Percentiles rank a stretch among this genome's conserved stretches.
Evolutionary conservation across 1,284 basidiomycete genomes (phyloP).

Genomic region (Ustilago vetiveriae): DNA sequence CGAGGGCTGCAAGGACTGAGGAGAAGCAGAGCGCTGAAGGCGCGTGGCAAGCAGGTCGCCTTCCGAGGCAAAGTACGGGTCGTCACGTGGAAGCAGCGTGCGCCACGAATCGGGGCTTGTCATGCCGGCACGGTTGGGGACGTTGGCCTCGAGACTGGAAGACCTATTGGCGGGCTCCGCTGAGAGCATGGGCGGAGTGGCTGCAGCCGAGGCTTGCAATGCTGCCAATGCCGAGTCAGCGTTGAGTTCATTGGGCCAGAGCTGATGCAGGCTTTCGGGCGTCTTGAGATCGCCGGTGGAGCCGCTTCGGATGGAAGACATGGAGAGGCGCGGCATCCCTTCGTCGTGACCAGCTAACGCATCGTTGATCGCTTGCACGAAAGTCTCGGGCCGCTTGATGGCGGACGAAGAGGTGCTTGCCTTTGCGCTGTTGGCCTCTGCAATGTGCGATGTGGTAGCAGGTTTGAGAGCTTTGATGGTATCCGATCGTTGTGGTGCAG

Average conservation of each 20-base stretch:
- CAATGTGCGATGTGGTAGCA: neutral
- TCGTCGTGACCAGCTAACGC: neutral
- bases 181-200: neutral
- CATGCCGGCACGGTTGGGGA: constrained; percentile 16
- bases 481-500: constrained; percentile 15
- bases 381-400: too few species aligned
- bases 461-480: constrained; percentile 26
- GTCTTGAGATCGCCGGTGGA: constrained; percentile 44
- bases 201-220: constrained; percentile 7
- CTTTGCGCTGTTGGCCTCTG: constrained; percentile 2
- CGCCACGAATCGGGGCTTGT: constrained; percentile 58
- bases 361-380: constrained; percentile 4
- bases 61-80: constrained; percentile 52
- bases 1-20: constrained; percentile 18
- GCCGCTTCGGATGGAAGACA: constrained; percentile 48
- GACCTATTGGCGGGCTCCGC: neutral
- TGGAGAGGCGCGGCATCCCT: constrained; percentile 40
- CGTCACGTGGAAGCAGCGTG: constrained; percentile 50
- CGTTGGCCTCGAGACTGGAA: constrained; percentile 10
- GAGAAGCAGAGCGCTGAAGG: constrained; percentile 15
- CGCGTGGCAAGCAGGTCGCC: constrained; percentile 16
- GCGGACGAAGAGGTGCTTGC: neutral
- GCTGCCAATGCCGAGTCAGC: constrained; percentile 14
- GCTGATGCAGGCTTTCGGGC: constrained; percentile 38
- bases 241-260: constrained; percentile 23